phyloP scores from a whole-genome alignment of 306 rosid species.

The Gastrolobium villosum region DNA sequence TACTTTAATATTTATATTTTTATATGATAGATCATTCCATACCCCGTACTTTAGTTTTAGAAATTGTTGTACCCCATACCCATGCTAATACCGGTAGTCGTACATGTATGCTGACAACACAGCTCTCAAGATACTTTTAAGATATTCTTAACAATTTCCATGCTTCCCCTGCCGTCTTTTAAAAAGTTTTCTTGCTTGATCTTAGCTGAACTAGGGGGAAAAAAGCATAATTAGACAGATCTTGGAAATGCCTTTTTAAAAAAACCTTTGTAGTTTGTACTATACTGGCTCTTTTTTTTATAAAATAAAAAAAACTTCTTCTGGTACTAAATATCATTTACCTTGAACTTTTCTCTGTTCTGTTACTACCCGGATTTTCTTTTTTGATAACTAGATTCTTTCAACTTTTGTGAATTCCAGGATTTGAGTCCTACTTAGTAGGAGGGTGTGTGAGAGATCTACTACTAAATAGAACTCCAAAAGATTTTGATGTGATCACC shows the following conservation, averaged over 20 bases:
- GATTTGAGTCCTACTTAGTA: conserved; percentile 88
- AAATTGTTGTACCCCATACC: too few species aligned
- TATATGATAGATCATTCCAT: too few species aligned
- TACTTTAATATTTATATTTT: too few species aligned
- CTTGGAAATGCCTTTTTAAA: not conserved
- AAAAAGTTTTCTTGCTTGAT: conserved; percentile 22
- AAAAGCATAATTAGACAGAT: not conserved
- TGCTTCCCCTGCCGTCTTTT: not conserved
- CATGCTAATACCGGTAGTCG: too few species aligned
- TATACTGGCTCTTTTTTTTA: not conserved
- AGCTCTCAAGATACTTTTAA: not conserved
- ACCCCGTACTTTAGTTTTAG: too few species aligned
- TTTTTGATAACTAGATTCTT: conserved; percentile 37
- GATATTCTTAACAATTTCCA: conserved; percentile 4
- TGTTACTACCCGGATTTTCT: not conserved
- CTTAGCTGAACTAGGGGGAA: conserved; percentile 4
- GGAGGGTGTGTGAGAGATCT: conserved; percentile 99
- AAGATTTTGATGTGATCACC: conserved; percentile 94
- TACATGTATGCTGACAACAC: too few species aligned
- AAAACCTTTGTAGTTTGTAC: not conserved
- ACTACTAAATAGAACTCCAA: conserved; percentile 74
- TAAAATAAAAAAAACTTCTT: not conserved
- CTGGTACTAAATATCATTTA: conserved; percentile 15
- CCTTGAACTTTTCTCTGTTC: conserved; percentile 24
- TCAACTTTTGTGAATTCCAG: conserved; percentile 55